Percentiles rank a stretch among this genome's conserved stretches.
Evolutionary conservation across 305 asterid species (phyloP).

Genomic region (Fraxinus ornus): DNA sequence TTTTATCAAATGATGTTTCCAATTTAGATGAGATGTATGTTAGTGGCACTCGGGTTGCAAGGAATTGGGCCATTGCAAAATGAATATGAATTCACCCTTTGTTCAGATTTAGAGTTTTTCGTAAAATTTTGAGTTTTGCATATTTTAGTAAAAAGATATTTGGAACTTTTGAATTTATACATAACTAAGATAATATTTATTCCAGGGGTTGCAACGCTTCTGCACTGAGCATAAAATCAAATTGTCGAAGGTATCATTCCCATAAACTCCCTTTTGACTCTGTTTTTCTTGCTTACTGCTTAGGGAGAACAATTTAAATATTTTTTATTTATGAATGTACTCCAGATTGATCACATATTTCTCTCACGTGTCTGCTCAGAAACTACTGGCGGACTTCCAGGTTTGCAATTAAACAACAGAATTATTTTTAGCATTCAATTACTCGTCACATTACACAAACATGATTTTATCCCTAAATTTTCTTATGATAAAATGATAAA

Average conservation of each 20-base stretch:
- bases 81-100: not conserved
- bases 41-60: no score
- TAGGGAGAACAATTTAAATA: not conserved
- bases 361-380: slow-evolving; percentile 98
- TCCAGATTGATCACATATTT: slow-evolving; percentile 94
- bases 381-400: slow-evolving; percentile 99
- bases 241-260: slow-evolving; percentile 66
- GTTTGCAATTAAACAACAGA: slow-evolving; percentile 32
- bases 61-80: no score
- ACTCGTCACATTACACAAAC: not conserved
- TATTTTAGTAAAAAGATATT: slow-evolving; percentile 7
- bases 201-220: slow-evolving; percentile 91
- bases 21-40: no score
- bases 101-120: not conserved
- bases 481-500: not conserved
- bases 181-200: slow-evolving; percentile 10
- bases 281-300: not conserved
- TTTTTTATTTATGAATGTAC: slow-evolving; percentile 15
- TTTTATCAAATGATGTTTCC: not conserved
- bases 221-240: slow-evolving; percentile 89
- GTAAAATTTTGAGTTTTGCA: not conserved
- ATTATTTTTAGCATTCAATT: not conserved
- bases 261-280: not conserved
- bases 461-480: not conserved
- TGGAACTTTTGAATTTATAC: slow-evolving; percentile 5